Base-by-base conservation (phyloP, 2,329 filamentous ascomycete species). In the Sclerotinia spermophila region DNA sequence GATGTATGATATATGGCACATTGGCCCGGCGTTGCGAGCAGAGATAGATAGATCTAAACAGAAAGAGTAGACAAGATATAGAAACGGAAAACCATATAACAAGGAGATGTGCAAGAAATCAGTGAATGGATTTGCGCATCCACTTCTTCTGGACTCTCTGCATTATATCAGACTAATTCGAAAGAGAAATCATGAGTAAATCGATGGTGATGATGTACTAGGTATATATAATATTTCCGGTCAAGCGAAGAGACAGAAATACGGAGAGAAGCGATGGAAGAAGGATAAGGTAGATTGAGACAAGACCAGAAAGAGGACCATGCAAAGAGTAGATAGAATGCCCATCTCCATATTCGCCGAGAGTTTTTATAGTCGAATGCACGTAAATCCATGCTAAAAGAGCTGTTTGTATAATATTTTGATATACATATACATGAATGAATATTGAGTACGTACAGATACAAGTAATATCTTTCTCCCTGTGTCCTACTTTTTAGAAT, bases 191-290 rank as follows among this genome's bases (percentile, higher is more conserved):
- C 7, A 35, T 38, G 21, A 35, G 27, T 64, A 42, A 51, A 30
- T 64, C 11, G 21, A 35, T 48, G 48, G 27, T 48, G 30, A 65
- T 27, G 30, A 65, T 27, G 30, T 51, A 8, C 17, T 65, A n/a
- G n/a, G n/a, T n/a, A 40, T 51, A 24, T n/a, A 51, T 51, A 24
- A 21, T 38, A 40, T 40, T 19, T 65, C 51, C 24, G 71, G 87
- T 92, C 73, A 96, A 88, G 88, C 92, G 77, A 94, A 97, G 92
- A 97, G 71, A 95, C 94, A 74, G 97, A 97, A 84, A 93, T 97
- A 48, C 91, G 72, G 94, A 97, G 82, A 91, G 93, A 88, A 96
- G 96, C 5, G 85, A 90, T 76, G 60, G 89, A 93, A 76, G 87
- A 94, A 77, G 91, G 96, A 79, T 89, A 94, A 79, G 85, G 85